These are phyloP conservation scores for Talaromyces sp. DNA, from an alignment of 2,329 filamentous ascomycete species.

Conservation along the genomic window DNA sequence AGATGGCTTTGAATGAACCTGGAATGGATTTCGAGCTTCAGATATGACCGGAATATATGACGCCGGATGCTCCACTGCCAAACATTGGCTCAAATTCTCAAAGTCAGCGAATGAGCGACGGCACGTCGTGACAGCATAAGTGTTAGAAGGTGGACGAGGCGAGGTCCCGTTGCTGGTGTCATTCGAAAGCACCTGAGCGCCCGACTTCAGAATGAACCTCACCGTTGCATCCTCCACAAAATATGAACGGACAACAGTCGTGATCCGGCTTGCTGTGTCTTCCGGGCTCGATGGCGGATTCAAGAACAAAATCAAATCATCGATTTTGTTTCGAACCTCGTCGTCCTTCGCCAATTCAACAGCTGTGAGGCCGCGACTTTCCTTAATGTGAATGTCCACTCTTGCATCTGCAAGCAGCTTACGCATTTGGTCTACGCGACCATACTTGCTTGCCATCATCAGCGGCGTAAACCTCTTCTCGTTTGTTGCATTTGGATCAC, in stretches of 20 bases:
- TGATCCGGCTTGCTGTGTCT: slow-evolving; percentile 72
- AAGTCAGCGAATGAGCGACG: slow-evolving; percentile 83
- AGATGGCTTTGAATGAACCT: slow-evolving; percentile 88
- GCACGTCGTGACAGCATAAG: slow-evolving; percentile 85
- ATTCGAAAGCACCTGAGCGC: slow-evolving; percentile 56
- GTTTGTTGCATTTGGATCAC: slow-evolving; percentile 93
- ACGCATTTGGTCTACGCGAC: slow-evolving; percentile 85
- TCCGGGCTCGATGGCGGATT: slow-evolving; percentile 47
- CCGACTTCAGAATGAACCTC: slow-evolving; percentile 88
- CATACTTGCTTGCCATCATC: slow-evolving; percentile 99
- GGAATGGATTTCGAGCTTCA: slow-evolving; percentile 78
- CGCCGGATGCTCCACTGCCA: slow-evolving; percentile 84
- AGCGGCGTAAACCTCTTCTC: slow-evolving; percentile 91
- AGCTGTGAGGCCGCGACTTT: slow-evolving; percentile 81
- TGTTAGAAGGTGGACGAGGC: slow-evolving; percentile 48
- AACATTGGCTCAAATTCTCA: slow-evolving; percentile 76
- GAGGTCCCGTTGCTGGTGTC: slow-evolving; percentile 47
- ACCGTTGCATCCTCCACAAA: slow-evolving; percentile 96
- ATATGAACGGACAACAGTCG: slow-evolving; percentile 88
- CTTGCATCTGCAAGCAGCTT: slow-evolving; percentile 80
- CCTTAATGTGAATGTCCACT: slow-evolving; percentile 77
- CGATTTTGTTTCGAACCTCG: slow-evolving; percentile 91
- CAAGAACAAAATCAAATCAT: slow-evolving; percentile 83
- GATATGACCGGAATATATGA: slow-evolving; percentile 84
- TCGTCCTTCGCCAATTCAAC: slow-evolving; percentile 97